Evolutionary conservation across 345 rosid species (phyloP).

Genomic region (Bretschneidera sinensis): DNA sequence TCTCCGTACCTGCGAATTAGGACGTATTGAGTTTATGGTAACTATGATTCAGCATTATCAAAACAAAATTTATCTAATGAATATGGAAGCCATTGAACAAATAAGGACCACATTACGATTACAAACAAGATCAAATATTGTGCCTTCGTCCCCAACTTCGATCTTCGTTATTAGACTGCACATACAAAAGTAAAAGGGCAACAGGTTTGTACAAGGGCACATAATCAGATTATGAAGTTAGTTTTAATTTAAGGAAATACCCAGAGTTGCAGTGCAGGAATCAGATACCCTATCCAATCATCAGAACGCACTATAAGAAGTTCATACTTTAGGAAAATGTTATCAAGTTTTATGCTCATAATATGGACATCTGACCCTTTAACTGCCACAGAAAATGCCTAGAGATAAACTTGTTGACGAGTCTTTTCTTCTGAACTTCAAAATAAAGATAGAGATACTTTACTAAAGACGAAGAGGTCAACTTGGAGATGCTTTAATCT

Average conservation of each 20-base stretch:
- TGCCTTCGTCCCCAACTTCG: too few species aligned
- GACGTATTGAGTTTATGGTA: too few species aligned
- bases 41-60: too few species aligned
- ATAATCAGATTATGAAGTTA: too few species aligned
- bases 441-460: constrained; percentile 17
- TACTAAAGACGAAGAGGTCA: constrained; percentile 5
- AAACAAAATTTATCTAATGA: too few species aligned
- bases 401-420: constrained; percentile 19
- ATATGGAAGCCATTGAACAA: too few species aligned
- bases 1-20: too few species aligned
- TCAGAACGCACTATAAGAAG: constrained; percentile 17
- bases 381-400: constrained; percentile 27
- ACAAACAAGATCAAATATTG: too few species aligned
- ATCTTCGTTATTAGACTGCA: too few species aligned
- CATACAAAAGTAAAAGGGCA: too few species aligned
- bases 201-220: too few species aligned
- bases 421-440: constrained; percentile 32
- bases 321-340: neutral
- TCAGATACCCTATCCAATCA: constrained; percentile 15
- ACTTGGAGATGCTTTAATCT: constrained; percentile 9
- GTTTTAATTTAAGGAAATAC: neutral
- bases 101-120: too few species aligned
- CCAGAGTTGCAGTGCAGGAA: neutral
- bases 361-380: neutral
- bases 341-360: neutral